Evolutionary conservation across 2,329 filamentous ascomycete species (phyloP).

Genomic region (Pseudonectria foliicola): DNA sequence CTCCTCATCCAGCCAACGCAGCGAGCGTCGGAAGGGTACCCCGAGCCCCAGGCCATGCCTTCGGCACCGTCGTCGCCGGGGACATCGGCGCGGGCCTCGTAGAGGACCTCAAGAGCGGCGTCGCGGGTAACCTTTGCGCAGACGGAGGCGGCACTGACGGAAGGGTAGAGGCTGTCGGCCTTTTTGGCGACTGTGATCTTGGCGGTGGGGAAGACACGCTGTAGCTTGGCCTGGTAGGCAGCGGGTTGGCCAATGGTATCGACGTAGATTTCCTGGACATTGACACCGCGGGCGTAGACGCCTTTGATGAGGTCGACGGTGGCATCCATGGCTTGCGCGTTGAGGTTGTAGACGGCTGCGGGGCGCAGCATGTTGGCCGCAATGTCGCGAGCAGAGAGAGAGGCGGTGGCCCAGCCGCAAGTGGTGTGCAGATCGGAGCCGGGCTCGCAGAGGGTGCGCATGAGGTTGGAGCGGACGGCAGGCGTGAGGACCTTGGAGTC

Average conservation of each 20-base stretch:
- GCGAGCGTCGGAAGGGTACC: conserved; percentile 82
- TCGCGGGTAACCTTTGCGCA: conserved; percentile 96
- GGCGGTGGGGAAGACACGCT: conserved; percentile 72
- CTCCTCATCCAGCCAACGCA: conserved; percentile 74
- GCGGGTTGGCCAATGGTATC: conserved; percentile 85
- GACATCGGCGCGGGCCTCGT: conserved; percentile 37
- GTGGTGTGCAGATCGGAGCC: conserved; percentile 38
- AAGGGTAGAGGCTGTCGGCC: conserved; percentile 86
- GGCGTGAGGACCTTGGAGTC: conserved; percentile 90
- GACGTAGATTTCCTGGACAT: conserved; percentile 84
- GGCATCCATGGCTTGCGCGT: conserved; percentile 90
- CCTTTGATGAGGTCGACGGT: conserved; percentile 75
- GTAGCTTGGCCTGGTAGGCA: conserved; percentile 76
- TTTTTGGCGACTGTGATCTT: conserved; percentile 79
- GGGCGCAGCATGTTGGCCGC: conserved; percentile 68
- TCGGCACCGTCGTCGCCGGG: conserved; percentile 28
- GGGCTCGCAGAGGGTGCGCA: conserved; percentile 62
- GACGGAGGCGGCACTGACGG: conserved; percentile 87
- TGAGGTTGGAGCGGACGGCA: conserved; percentile 64
- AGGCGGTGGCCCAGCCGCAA: conserved; percentile 78
- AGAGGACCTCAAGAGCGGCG: conserved; percentile 75
- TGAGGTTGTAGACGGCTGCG: conserved; percentile 71
- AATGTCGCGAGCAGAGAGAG: conserved; percentile 80
- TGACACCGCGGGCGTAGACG: conserved; percentile 70
- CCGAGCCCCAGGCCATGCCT: conserved; percentile 70